Percentiles rank a stretch among this genome's conserved stretches.
phyloP scores from a whole-genome alignment of 2,329 filamentous ascomycete genomes.

The Ceratocystis papillata region DNA sequence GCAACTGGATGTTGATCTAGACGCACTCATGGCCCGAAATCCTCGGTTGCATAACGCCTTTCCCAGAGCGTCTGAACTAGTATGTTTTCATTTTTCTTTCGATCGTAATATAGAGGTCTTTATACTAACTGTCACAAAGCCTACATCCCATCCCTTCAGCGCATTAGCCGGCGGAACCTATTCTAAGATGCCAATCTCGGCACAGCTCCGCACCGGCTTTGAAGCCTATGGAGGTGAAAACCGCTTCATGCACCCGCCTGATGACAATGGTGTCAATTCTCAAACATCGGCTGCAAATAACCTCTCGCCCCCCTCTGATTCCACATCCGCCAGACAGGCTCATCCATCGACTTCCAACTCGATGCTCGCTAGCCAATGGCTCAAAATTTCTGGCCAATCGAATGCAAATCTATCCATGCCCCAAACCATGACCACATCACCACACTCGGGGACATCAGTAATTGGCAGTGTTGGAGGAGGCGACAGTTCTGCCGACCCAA shows the following conservation, averaged over 20 bases:
- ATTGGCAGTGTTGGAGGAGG: constrained; percentile 1
- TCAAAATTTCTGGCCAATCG: background rate
- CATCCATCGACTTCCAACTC: background rate
- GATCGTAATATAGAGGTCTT: background rate
- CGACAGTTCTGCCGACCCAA: background rate
- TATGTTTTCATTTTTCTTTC: constrained; percentile 32
- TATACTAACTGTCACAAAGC: background rate
- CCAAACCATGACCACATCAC: background rate
- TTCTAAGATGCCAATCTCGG: background rate
- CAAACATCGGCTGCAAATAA: constrained; percentile 35
- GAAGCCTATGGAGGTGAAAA: constrained; percentile 38
- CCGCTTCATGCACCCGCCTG: constrained; percentile 35
- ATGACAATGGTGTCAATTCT: constrained; percentile 35
- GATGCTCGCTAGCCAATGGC: constrained; percentile 13
- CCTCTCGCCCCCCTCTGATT: constrained; percentile 17
- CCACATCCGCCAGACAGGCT: background rate
- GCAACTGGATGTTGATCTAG: constrained; percentile 84
- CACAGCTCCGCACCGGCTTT: constrained; percentile 31
- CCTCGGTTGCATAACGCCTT: constrained; percentile 47
- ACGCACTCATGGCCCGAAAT: constrained; percentile 55
- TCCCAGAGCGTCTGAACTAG: constrained; percentile 42
- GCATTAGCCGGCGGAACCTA: background rate
- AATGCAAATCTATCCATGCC: background rate
- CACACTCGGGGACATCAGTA: background rate
- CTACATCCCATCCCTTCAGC: background rate